Base-by-base conservation (phyloP, 768 basidiomycete species). In the Strobilomyces dryophilus region DNA sequence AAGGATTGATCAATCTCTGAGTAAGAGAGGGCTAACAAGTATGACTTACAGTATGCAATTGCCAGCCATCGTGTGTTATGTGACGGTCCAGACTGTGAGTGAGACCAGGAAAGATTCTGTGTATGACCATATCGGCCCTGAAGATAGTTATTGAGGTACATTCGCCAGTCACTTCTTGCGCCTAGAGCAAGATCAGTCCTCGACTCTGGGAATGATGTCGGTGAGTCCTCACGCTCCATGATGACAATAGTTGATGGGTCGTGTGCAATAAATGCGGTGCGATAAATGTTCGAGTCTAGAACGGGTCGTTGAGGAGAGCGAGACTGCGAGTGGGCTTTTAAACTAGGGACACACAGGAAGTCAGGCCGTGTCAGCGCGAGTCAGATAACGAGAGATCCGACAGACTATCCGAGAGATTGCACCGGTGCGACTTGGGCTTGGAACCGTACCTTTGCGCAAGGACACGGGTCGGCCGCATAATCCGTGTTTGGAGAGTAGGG, bases 91-190 rank as follows among this genome's bases (percentile, higher is more conserved):
- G 56, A 53, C 24, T 56, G 64, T 29, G 55, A 4, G 40, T 44
- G 8, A 8, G 60, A 14, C 66, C 66, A 68, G n/a, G 64, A 40
- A 32, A 70, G 55, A 18, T 50, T 7, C 50, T 47, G 52, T n/a
- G 66, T 63, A 29, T 66, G 68, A 17, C 66, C 66, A 45, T 68
- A 68, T 54, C 68, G 64, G 7, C 57, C 61, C 51, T 68, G 68
- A 34, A 70, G 66, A 32, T 42, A 68, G 60, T 68, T 68, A 48
- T 68, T 68, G 29, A 68, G 42, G 37, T 60, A 53, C 66, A 68
- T 57, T 17, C 66, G 43, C 66, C 65, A 67, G 53, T 66, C 64
- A 36, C 35, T 65, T 45, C 27, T 56, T 54, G 43, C 55, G 18
- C 47, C 65, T 66, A 47, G n/a, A 44, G 10, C 17, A 34, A n/a